Evolutionary conservation across 2,329 filamentous ascomycete genomes (phyloP), one percentile per base, ranked within the genome.

Genomic region (Metarhizium anisopliae): DNA sequence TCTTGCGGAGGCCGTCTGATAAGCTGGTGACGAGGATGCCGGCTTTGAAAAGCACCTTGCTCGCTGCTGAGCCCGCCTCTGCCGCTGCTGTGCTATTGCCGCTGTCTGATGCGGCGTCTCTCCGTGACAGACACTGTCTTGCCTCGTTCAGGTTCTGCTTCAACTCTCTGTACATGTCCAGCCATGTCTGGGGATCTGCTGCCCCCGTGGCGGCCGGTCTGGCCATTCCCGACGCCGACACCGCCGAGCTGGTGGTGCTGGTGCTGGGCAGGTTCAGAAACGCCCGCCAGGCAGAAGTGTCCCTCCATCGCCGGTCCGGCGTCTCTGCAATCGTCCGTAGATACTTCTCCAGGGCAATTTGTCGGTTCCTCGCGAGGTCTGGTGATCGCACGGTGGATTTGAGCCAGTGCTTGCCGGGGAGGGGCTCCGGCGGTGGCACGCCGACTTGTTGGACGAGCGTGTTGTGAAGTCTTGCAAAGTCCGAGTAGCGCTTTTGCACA

Each of bases 401-500:
- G 66, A 93, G 82, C 88, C 88, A 94, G 50, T 85, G 84, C 68
- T 94, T 94, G 14, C 74, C 74, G 0, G 89, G 89, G 2, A 93
- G 76, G 0, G 86, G 73, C 1, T 76, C 74, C 0, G 89, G 89
- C 7, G 89, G 88, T 20, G 86, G 69, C 25, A 75, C 66, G 62
- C 84, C 83, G 56, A 85, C 80, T 52, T 83, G 74, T 45, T 78
- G 73, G 20, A 77, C 76, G 8, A 95, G 78, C 4, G 79, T 72
- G 35, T 75, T 69, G 72, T 94, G 83, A 16, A 95, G 82, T 50
- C 77, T 69, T 55, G 76, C 74, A 66, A 94, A 94, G 67, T 94
- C 89, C 54, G 85, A 90, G 76, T 93, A 95, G 64, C 89, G 87
- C 71, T 92, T 93, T 65, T 85, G 83, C 5, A 91, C 77, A 60